Percentiles rank a stretch among this genome's conserved stretches.
These are phyloP conservation scores for Fusarium hostae DNA, from an alignment of 2,329 filamentous ascomycete species.

Conservation along the genomic window DNA sequence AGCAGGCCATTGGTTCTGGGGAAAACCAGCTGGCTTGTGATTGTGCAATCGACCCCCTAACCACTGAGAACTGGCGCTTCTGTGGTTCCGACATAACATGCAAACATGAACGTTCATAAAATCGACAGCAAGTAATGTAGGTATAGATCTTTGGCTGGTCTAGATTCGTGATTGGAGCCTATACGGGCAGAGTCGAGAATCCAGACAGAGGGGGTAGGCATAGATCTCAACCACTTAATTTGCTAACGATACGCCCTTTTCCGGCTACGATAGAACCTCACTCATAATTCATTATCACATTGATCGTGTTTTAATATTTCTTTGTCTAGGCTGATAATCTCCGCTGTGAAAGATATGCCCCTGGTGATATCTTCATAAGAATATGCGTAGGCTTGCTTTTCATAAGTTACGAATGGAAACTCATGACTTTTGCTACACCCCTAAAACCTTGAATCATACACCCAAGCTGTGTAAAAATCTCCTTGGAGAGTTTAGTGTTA, in stretches of 20 bases:
- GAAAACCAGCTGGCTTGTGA: conserved; percentile 18
- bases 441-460: background rate
- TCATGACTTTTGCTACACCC: background rate
- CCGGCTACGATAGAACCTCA: background rate
- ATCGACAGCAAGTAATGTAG: background rate
- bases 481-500: background rate
- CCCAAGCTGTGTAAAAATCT: background rate
- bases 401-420: background rate
- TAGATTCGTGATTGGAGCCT: background rate
- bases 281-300: background rate
- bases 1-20: conserved; percentile 6
- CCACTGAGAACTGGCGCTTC: conserved; percentile 39
- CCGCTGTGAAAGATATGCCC: background rate
- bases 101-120: background rate
- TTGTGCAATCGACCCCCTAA: conserved; percentile 20
- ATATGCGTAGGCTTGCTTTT: background rate
- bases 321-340: background rate
- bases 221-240: background rate
- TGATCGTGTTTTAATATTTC: background rate
- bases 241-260: background rate
- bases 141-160: too few species aligned
- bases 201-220: background rate
- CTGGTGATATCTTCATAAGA: background rate
- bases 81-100: conserved; percentile 1
- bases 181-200: background rate